These are phyloP conservation scores for Yamadazyma membranifaciens DNA, from an alignment of 1,139 yeast species.

Conservation along the genomic window DNA sequence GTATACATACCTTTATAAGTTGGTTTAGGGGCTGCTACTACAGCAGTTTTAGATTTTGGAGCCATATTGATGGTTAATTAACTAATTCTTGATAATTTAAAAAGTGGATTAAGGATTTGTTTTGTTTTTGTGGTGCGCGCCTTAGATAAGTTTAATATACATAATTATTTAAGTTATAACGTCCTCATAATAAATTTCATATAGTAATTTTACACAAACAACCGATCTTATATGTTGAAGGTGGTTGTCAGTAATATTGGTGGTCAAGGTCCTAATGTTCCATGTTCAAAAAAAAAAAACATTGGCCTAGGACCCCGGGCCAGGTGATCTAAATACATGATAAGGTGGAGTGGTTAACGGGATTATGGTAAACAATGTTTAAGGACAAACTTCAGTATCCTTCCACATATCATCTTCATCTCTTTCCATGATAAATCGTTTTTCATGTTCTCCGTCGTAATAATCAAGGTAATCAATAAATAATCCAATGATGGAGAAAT, in stretches of 20 bases:
- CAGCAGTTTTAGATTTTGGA: constrained; percentile 25
- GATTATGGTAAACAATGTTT: constrained; percentile 2
- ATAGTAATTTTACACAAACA: constrained; percentile 2
- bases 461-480: constrained; percentile 74
- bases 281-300: too few relatives aligned
- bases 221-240: too few relatives aligned
- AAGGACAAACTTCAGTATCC: constrained; percentile 79
- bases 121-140: constrained; percentile 10
- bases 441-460: constrained; percentile 57
- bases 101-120: constrained; percentile 9
- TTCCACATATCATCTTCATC: constrained; percentile 65
- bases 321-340: too few relatives aligned
- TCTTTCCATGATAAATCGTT: constrained; percentile 54
- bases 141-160: not conserved
- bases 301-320: too few relatives aligned
- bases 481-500: constrained; percentile 68
- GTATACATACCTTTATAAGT: constrained; percentile 51
- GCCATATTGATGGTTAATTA: constrained; percentile 17
- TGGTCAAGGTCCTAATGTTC: too few relatives aligned
- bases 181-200: too few relatives aligned
- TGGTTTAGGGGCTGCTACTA: constrained; percentile 35
- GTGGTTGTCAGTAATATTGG: too few relatives aligned
- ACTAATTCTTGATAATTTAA: not conserved
- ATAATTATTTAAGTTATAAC: too few relatives aligned
- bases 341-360: too few relatives aligned